Evolutionary conservation across 2,329 filamentous ascomycete species (phyloP), one percentile per base, ranked within the genome.

Genomic region (Cadophora gregata): DNA sequence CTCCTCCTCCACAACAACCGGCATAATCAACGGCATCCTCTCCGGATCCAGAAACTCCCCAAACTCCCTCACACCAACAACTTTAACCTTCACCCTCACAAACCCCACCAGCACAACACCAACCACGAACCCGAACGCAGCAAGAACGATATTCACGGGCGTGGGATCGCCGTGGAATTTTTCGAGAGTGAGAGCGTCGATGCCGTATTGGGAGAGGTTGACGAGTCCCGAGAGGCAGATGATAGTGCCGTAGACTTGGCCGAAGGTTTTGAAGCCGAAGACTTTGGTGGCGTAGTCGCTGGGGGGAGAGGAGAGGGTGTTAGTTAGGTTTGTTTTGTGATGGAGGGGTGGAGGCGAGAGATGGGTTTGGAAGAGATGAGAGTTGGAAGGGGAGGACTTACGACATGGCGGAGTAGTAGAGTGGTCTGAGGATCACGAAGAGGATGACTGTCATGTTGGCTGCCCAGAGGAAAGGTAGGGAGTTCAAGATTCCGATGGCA

Each of bases 341-440:
- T 33, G 10, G n/a, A 33, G 31, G 5, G 31, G 10, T 6, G 31
- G 31, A 6, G 31, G 5, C 5, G 45, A 2, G 29, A 10, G 10
- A 10, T 33, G 10, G 31, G 12, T 36, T 50, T 21, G 36, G 58
- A 21, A 7, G 27, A 4, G 12, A 38, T 61, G 19, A 12, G 45
- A 45, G 14, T 3, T n/a, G n/a, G 48, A n/a, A 36, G 33, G 38
- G 31, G 29, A 19, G 25, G 31, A 66, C 64, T 60, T 60, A 66
- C 64, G 64, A 66, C 64, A 66, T 66, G 12, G 64, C 64, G 31
- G 64, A 63, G 47, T 66, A 66, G 51, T 66, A 66, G 8, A 66
- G 60, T 31, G 60, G 64, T 14, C 64, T 42, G 4, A 66, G 45
- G 14, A 66, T 3, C 6, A 63, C 64, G 29, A 66, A 66, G 1